Evolutionary conservation across 345 rosid species (phyloP).

Genomic region (Salix brachista): DNA sequence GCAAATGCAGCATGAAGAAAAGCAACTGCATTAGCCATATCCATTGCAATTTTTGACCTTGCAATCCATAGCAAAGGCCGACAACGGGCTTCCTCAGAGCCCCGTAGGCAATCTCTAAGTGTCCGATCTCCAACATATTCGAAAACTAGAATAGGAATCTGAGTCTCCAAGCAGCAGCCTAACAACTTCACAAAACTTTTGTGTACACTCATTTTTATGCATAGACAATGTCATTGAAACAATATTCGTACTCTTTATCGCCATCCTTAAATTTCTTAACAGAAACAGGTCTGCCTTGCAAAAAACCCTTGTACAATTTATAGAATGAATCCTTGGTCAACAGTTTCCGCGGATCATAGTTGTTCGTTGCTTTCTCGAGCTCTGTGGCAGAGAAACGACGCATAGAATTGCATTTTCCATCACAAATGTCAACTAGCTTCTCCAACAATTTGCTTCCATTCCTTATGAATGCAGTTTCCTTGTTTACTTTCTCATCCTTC

Average conservation of each 20-base stretch:
- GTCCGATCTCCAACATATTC: too few species aligned
- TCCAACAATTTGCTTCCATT: conserved; percentile 20
- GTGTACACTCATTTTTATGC: too few species aligned
- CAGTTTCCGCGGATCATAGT: neutral
- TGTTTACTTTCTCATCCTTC: neutral
- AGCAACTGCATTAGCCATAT: conserved; percentile 15
- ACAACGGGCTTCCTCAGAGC: neutral
- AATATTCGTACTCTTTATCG: too few species aligned
- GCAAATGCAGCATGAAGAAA: conserved; percentile 25
- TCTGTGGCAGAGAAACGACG: conserved; percentile 8
- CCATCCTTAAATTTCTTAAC: too few species aligned
- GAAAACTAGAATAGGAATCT: too few species aligned
- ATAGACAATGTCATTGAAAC: too few species aligned
- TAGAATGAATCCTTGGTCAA: too few species aligned
- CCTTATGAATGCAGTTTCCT: neutral
- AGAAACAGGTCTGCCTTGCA: too few species aligned
- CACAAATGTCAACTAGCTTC: conserved; percentile 7
- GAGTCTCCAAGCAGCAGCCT: too few species aligned
- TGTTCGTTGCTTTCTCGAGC: conserved; percentile 13
- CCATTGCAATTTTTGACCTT: conserved; percentile 25
- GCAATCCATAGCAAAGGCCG: conserved; percentile 9
- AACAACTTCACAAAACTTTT: too few species aligned
- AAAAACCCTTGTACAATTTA: too few species aligned
- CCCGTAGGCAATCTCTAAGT: too few species aligned
- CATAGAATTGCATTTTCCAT: conserved; percentile 17